phyloP scores from a whole-genome alignment of 2,329 filamentous ascomycete species.

The Epicoccum sorghinum region DNA sequence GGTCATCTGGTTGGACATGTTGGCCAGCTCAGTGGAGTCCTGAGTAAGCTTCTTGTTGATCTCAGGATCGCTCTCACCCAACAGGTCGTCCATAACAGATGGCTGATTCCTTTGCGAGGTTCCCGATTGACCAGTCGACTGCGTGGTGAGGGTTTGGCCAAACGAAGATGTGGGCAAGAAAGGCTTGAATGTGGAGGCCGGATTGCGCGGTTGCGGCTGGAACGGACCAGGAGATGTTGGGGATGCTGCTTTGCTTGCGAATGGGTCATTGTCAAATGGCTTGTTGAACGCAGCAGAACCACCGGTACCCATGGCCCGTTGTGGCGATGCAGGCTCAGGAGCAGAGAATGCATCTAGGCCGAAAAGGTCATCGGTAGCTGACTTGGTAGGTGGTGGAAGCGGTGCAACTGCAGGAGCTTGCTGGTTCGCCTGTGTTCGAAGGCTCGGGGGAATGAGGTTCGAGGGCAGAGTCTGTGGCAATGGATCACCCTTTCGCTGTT shows the following conservation, averaged over 20 bases:
- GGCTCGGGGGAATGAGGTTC: constrained; percentile 82
- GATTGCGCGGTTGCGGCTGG: constrained; percentile 53
- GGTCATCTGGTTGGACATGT: constrained; percentile 93
- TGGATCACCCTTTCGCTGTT: constrained; percentile 74
- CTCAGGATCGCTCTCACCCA: constrained; percentile 84
- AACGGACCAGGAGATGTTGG: constrained; percentile 61
- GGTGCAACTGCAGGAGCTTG: constrained; percentile 51
- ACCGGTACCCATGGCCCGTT: constrained; percentile 74
- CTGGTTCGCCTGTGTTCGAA: constrained; percentile 65
- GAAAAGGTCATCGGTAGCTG: constrained; percentile 91
- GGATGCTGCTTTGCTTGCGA: constrained; percentile 59
- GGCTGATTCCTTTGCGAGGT: constrained; percentile 50
- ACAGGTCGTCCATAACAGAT: constrained; percentile 75
- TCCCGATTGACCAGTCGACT: constrained; percentile 71
- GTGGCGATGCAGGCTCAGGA: constrained; percentile 58
- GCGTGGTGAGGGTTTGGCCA: constrained; percentile 78
- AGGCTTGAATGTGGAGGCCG: constrained; percentile 74
- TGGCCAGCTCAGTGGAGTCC: constrained; percentile 91
- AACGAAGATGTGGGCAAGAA: constrained; percentile 94
- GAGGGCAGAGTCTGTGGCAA: constrained; percentile 79
- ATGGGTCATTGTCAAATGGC: constrained; percentile 65
- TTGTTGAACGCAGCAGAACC: constrained; percentile 62
- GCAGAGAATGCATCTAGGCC: constrained; percentile 76
- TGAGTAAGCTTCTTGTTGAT: constrained; percentile 85
- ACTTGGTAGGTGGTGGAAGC: constrained; percentile 61